Percentiles rank a stretch among this genome's conserved stretches.
Evolutionary conservation across 371 early-diverging fungal species (phyloP).

Genomic region (Mitosporidium daphniae): DNA sequence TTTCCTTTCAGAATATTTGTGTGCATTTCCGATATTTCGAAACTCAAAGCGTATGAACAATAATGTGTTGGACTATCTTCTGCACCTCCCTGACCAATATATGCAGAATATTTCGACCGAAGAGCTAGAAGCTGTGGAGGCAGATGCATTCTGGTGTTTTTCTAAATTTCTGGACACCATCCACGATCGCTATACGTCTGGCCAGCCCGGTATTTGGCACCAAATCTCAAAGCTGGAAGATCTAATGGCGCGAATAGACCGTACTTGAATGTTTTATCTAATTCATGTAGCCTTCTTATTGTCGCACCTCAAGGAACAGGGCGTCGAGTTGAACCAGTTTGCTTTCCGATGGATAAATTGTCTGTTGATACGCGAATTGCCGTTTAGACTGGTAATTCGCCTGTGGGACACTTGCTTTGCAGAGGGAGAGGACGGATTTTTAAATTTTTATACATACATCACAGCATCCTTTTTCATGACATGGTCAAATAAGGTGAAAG

Average conservation of each 20-base stretch:
- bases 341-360: conserved; percentile 98
- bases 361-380: conserved; percentile 68
- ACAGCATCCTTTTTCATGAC: conserved; percentile 75
- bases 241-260: conserved; percentile 44
- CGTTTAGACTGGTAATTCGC: conserved; percentile 35
- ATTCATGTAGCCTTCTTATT: conserved; percentile 19
- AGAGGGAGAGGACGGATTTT: conserved; percentile 51
- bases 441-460: conserved; percentile 73
- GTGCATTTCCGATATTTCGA: conserved; percentile 15
- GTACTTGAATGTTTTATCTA: conserved; percentile 1
- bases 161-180: conserved; percentile 70
- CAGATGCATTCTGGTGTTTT: conserved; percentile 75
- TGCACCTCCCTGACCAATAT: conserved; percentile 2
- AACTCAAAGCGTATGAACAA: neutral
- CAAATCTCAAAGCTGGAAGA: conserved; percentile 48
- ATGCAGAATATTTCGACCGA: conserved; percentile 10
- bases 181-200: conserved; percentile 79
- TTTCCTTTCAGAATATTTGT: conserved; percentile 18
- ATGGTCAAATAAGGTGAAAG: conserved; percentile 39
- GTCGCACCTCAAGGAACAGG: conserved; percentile 34
- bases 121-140: conserved; percentile 31
- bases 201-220: conserved; percentile 71
- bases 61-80: neutral
- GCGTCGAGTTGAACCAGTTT: conserved; percentile 80
- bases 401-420: conserved; percentile 91